Evolutionary conservation across 75 land plant species (phyloP), one percentile per base, ranked within the genome.

Genomic region (Picea sitchensis): DNA sequence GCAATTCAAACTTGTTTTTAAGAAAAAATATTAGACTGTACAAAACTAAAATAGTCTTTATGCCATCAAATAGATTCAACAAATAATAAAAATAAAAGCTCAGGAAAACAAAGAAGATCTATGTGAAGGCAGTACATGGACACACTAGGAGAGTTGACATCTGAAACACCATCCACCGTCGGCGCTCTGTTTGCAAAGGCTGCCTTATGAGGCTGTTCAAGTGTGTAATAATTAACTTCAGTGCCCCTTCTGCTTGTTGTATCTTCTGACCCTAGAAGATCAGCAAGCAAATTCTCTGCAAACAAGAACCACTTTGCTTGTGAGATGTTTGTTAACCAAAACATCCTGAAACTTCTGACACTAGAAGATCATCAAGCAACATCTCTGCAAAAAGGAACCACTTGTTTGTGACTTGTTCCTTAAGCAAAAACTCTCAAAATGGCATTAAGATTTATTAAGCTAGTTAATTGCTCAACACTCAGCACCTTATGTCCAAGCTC

Each of bases 211-310:
- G 69, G 15, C 23, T 84, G 75, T 31, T 60, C 82, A 11, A 61
- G 21, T 79, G 54, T 86, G 34, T 86, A 54, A 76, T 59, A 58
- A 17, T 76, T 56, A 76, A 9, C 77, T 34, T 58, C 36, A 30
- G 59, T 54, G 8, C n/a, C 15, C n/a, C 38, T 56, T 58, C 56
- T 79, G 80, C 21, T 47, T 18, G 56, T 51, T 30, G 57, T 34
- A 18, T 12, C 34, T 79, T 62, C 72, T 34, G 8, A 12, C 58
- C 87, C 80, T 59, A 94, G 84, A 78, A 92, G 77, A 85, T 94
- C 96, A 77, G 82, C 94, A 34, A 94, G 83, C 75, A 94, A 80
- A 1, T 81, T 73, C 79, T 90, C 96, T 94, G 92, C 77, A 87
- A 41, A 59, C 26, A 65, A 60, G 20, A 68, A 41, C 13, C 17